Evolutionary conservation across 2,329 filamentous ascomycete genomes (phyloP).

Genomic region (Phyllachora maydis): DNA sequence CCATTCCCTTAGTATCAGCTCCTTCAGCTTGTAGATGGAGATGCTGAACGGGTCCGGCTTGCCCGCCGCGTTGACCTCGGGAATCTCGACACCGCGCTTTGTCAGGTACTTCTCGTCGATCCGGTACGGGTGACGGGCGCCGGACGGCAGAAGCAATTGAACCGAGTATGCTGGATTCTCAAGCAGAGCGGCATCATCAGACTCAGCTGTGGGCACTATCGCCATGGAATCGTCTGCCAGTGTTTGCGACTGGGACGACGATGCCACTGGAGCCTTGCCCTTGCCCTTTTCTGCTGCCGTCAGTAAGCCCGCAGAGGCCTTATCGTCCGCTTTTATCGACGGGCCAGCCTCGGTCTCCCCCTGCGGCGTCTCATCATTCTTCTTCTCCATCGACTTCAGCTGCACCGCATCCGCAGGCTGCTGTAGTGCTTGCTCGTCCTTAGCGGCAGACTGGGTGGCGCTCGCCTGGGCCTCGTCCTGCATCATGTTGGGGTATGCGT

Average conservation of each 20-base stretch:
- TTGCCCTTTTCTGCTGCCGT: constrained; percentile 9
- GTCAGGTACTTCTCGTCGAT: constrained; percentile 72
- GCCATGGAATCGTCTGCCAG: constrained; percentile 11
- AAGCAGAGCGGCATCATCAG: constrained; percentile 12
- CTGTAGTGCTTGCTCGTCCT: constrained; percentile 3
- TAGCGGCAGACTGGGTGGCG: no score
- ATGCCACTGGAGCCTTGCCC: constrained; percentile 7
- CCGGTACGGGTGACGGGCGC: constrained; percentile 72
- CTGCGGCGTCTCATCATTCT: background rate
- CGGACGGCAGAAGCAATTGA: constrained; percentile 62
- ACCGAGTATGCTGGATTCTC: constrained; percentile 58
- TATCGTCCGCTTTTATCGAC: background rate
- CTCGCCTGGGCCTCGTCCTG: no score
- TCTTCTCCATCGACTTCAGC: constrained; percentile 1
- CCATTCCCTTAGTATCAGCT: constrained; percentile 87
- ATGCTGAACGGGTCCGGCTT: constrained; percentile 66
- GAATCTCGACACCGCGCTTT: constrained; percentile 60
- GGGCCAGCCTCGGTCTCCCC: background rate
- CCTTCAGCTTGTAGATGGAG: constrained; percentile 84
- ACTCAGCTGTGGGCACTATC: constrained; percentile 9
- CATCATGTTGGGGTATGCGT: no score
- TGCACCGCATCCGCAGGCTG: constrained; percentile 4
- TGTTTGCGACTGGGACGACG: no score
- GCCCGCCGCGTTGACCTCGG: constrained; percentile 37
- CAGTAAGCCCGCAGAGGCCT: background rate